These are phyloP conservation scores for Lentinula sp. DNA, from an alignment of 768 basidiomycete species.

Conservation along the genomic window DNA sequence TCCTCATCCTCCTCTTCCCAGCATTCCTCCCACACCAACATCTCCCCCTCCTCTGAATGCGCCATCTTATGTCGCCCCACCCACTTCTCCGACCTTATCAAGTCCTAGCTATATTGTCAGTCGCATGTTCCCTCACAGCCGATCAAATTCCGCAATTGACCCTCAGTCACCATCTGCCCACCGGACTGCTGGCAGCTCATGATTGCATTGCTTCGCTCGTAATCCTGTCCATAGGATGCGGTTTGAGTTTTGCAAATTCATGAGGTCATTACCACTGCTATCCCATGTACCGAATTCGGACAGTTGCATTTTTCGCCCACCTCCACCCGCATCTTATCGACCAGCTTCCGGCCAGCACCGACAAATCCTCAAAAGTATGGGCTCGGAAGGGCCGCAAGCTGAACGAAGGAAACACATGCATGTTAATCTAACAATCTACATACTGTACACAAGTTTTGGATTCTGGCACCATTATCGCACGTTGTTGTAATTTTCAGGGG, in stretches of 20 bases:
- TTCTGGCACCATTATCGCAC: background rate
- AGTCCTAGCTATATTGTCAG: conserved; percentile 5
- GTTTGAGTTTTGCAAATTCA: too few species aligned
- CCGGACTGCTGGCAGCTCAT: background rate
- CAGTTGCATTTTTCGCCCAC: too few species aligned
- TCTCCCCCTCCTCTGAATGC: background rate
- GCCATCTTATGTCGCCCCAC: background rate
- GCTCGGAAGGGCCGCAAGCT: too few species aligned
- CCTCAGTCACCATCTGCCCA: background rate
- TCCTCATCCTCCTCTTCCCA: conserved; percentile 10
- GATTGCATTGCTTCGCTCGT: background rate
- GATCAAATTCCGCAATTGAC: background rate
- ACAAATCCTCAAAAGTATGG: too few species aligned
- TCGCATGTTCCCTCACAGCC: conserved; percentile 3
- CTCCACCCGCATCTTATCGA: too few species aligned
- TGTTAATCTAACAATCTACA: background rate
- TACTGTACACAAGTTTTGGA: background rate
- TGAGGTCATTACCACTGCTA: too few species aligned
- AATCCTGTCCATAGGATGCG: too few species aligned
- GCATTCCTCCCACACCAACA: background rate
- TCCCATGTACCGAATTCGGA: too few species aligned
- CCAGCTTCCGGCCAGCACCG: too few species aligned
- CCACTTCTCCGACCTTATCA: background rate
- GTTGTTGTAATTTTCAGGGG: too few species aligned
- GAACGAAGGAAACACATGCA: too few species aligned